These are phyloP conservation scores for Fusarium verticillioides DNA, from an alignment of 2,329 filamentous ascomycete species.

Conservation along the genomic window DNA sequence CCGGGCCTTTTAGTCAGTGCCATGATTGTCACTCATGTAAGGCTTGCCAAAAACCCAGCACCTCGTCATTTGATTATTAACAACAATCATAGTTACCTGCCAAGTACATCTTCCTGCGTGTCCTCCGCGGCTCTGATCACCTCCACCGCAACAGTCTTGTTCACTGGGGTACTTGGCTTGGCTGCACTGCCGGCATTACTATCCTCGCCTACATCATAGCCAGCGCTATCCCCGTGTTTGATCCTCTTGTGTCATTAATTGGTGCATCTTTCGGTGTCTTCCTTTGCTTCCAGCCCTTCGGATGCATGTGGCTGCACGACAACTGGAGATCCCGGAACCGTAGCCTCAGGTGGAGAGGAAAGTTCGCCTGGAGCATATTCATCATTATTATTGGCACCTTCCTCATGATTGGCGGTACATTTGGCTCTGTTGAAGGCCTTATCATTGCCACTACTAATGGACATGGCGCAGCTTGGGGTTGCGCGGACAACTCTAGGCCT, in stretches of 20 bases:
- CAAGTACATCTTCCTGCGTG: conserved; percentile 48
- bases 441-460: not conserved
- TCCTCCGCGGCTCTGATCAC: conserved; percentile 46
- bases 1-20: conserved; percentile 46
- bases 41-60: not conserved
- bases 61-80: not conserved
- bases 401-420: conserved; percentile 25
- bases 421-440: conserved; percentile 24
- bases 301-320: conserved; percentile 35
- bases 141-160: conserved; percentile 40
- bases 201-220: conserved; percentile 31
- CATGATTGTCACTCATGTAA: conserved; percentile 45
- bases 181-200: conserved; percentile 20
- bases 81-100: conserved; percentile 18
- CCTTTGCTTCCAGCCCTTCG: conserved; percentile 35
- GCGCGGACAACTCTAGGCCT: conserved; percentile 30
- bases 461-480: conserved; percentile 10
- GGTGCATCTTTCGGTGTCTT: conserved; percentile 32
- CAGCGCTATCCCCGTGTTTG: conserved; percentile 31
- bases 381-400: conserved; percentile 21
- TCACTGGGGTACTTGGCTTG: conserved; percentile 48
- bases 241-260: conserved; percentile 28
- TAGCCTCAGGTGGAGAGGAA: conserved; percentile 2
- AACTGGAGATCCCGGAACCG: conserved; percentile 11
- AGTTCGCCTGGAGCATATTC: conserved; percentile 18